Conservation (phyloP, 1,139 yeast species). For the Spencermartinsiella ligniputridi region DNA sequence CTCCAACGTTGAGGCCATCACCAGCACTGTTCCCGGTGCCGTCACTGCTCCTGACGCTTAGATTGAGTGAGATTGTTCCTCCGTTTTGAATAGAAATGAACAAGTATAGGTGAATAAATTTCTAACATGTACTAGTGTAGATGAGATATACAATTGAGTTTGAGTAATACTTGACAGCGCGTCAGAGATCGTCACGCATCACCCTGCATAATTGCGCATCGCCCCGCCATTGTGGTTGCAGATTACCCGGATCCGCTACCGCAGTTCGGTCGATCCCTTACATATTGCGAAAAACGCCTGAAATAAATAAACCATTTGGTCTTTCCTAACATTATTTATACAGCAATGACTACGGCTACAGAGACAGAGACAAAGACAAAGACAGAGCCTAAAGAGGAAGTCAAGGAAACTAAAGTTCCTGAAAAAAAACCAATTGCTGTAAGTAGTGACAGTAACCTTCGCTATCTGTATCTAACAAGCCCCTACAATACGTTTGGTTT, state of each 20-base stretch:
- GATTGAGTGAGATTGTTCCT: too few species aligned
- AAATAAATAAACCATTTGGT: neutral
- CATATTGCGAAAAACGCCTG: neutral
- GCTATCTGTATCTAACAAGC: neutral
- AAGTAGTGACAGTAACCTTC: neutral
- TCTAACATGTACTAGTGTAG: too few species aligned
- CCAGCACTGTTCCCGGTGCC: slow-evolving; percentile 15
- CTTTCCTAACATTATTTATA: neutral
- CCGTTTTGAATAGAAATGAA: too few species aligned
- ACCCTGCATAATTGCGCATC: neutral
- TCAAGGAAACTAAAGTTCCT: too few species aligned
- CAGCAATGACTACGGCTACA: neutral
- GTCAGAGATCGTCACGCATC: too few species aligned
- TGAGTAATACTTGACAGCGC: too few species aligned
- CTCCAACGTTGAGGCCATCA: slow-evolving; percentile 17
- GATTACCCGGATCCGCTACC: neutral
- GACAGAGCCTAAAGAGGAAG: too few species aligned
- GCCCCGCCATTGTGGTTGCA: neutral
- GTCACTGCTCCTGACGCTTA: slow-evolving; percentile 3
- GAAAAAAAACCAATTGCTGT: neutral
- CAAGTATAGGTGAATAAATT: too few species aligned
- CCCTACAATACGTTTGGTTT: slow-evolving; percentile 15
- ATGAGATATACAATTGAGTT: too few species aligned
- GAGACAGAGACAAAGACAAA: neutral
- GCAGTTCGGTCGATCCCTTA: neutral